Conservation (phyloP, 2,329 filamentous ascomycete genomes). For the Colletotrichum sp. region DNA sequence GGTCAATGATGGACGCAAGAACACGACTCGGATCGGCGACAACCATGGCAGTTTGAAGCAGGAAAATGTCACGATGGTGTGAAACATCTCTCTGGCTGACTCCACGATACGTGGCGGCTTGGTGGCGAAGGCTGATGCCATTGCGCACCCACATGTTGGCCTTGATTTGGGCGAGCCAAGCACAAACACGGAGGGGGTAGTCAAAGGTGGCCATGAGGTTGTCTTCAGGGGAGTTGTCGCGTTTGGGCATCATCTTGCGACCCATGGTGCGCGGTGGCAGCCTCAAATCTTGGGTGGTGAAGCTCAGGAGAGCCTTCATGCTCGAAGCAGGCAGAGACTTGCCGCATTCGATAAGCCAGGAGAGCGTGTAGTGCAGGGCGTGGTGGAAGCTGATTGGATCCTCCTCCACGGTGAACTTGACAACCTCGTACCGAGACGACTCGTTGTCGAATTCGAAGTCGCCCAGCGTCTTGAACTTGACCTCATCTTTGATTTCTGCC, state of each 20-base stretch:
- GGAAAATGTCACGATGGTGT: conserved; percentile 92
- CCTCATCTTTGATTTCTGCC: conserved; percentile 85
- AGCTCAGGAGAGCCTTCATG: conserved; percentile 72
- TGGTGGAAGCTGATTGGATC: conserved; percentile 98
- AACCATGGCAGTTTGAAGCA: conserved; percentile 89
- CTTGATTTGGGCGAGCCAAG: conserved; percentile 98
- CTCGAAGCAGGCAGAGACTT: conserved; percentile 74
- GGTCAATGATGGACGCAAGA: conserved; percentile 87
- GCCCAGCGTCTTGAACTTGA: conserved; percentile 78
- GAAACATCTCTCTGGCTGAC: conserved; percentile 90
- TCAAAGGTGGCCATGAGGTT: conserved; percentile 89
- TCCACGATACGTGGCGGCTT: conserved; percentile 91
- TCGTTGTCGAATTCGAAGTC: conserved; percentile 81
- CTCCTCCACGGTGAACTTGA: conserved; percentile 87
- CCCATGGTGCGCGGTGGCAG: conserved; percentile 69
- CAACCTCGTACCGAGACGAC: conserved; percentile 66
- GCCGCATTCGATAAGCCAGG: conserved; percentile 92
- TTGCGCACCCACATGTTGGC: conserved; percentile 99
- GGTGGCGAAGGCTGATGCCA: conserved; percentile 92
- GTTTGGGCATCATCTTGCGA: conserved; percentile 58
- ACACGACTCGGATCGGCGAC: conserved; percentile 84
- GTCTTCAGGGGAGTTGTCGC: conserved; percentile 71
- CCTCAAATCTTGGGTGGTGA: conserved; percentile 73
- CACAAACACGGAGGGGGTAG: conserved; percentile 89
- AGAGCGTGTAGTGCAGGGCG: conserved; percentile 92